Percentiles rank a stretch among this genome's conserved stretches.
These are phyloP conservation scores for Piloderma croceum DNA, from an alignment of 768 basidiomycete genomes.

Conservation along the genomic window DNA sequence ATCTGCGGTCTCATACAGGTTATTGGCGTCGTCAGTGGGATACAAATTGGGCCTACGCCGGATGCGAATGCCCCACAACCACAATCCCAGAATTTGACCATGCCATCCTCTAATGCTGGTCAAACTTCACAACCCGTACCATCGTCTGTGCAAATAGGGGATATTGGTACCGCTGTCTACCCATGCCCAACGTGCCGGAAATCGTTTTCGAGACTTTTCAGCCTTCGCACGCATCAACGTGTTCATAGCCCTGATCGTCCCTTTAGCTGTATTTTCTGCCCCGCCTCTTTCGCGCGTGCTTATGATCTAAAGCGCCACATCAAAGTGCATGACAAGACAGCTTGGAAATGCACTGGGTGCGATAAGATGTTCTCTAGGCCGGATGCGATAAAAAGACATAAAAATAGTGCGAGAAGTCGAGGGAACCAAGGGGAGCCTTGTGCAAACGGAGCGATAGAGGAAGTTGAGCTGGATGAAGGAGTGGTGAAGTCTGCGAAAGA, in stretches of 20 bases:
- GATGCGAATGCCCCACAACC: constrained; percentile 28
- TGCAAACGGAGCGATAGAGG: constrained; percentile 51
- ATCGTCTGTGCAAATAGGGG: constrained; percentile 27
- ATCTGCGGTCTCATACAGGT: constrained; percentile 79
- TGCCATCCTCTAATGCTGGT: constrained; percentile 23
- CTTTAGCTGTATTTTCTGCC: constrained; percentile 57
- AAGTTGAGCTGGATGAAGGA: constrained; percentile 47
- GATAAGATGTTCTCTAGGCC: constrained; percentile 69
- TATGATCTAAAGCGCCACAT: constrained; percentile 79
- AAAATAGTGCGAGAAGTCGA: constrained; percentile 50
- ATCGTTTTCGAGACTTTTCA: constrained; percentile 63
- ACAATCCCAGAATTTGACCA: constrained; percentile 29
- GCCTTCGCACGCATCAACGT: constrained; percentile 66
- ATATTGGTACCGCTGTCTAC: constrained; percentile 73
- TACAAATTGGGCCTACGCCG: constrained; percentile 50
- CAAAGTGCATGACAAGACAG: constrained; percentile 64
- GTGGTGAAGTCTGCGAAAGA: constrained; percentile 41
- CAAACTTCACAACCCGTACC: constrained; percentile 20
- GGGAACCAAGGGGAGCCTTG: constrained; percentile 50
- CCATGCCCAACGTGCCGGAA: constrained; percentile 68
- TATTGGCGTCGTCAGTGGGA: constrained; percentile 72
- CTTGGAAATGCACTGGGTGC: constrained; percentile 71
- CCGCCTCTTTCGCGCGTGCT: constrained; percentile 72
- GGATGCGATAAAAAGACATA: constrained; percentile 76
- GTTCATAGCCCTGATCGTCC: constrained; percentile 61